Conservation (phyloP, 306 rosid species). For the Elaeagnus macrophylla region DNA sequence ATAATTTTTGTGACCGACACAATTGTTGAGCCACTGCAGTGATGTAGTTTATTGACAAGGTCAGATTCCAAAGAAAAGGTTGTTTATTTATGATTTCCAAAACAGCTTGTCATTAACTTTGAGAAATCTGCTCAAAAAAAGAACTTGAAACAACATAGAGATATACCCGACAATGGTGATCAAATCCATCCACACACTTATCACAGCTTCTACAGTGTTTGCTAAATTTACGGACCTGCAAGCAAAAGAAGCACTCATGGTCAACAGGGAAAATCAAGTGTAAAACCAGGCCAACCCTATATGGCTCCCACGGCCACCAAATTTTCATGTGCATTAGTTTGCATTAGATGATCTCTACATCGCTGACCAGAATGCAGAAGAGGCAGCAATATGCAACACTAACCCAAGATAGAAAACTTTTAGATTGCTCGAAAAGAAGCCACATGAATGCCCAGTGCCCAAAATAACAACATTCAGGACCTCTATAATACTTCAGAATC, state of each 20-base stretch:
- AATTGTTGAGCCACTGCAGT: constrained; percentile 98
- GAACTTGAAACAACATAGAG: constrained; percentile 17
- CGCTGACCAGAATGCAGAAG: neutral
- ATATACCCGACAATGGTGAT: constrained; percentile 96
- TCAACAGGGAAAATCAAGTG: neutral
- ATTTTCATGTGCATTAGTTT: neutral
- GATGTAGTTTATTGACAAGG: constrained; percentile 24
- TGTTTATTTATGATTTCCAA: constrained; percentile 16
- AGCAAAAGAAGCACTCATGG: constrained; percentile 16
- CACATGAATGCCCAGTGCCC: neutral
- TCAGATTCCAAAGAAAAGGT: constrained; percentile 13
- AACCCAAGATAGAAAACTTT: neutral
- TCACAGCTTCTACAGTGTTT: constrained; percentile 99
- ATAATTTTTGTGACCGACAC: constrained; percentile 93
- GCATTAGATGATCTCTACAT: neutral
- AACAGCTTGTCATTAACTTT: constrained; percentile 1
- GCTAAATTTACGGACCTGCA: constrained; percentile 94
- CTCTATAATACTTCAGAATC: neutral
- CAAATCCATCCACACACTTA: constrained; percentile 93
- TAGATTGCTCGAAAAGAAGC: neutral
- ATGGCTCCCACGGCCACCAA: too few relatives aligned
- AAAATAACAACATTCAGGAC: neutral
- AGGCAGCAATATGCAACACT: neutral
- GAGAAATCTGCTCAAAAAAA: constrained; percentile 7
- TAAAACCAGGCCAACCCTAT: neutral